phyloP scores from a whole-genome alignment of 768 basidiomycete genomes.

The Pholiota microspora region DNA sequence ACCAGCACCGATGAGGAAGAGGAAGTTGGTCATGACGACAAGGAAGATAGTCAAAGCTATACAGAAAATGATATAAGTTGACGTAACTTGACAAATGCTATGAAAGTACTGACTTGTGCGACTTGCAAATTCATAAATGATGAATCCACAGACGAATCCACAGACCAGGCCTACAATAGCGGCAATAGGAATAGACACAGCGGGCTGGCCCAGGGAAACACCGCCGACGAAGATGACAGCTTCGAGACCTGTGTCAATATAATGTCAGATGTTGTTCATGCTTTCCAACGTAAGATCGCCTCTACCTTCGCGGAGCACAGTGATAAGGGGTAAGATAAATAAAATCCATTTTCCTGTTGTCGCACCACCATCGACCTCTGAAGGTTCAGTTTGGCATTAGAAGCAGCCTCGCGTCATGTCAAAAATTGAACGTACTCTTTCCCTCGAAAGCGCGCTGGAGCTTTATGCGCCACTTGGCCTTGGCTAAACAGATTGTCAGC shows the following conservation, averaged over 20 bases:
- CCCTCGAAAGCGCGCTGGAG: conserved; percentile 74
- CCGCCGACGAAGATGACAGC: conserved; percentile 94
- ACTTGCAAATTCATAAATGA: conserved; percentile 81
- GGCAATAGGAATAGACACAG: conserved; percentile 86
- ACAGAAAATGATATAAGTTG: too few species aligned
- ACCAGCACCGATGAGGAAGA: conserved; percentile 92
- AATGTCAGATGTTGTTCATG: neutral
- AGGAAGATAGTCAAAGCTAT: conserved; percentile 84
- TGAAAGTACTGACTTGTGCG: conserved; percentile 51
- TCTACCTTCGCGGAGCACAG: conserved; percentile 87
- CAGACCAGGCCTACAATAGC: conserved; percentile 81
- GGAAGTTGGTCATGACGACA: conserved; percentile 85
- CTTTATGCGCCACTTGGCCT: conserved; percentile 93
- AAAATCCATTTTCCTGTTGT: conserved; percentile 79
- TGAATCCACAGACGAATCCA: conserved; percentile 69
- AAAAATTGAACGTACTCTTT: conserved; percentile 35
- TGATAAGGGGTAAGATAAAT: conserved; percentile 87
- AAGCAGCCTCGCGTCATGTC: neutral
- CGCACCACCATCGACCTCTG: conserved; percentile 47
- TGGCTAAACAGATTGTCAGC: conserved; percentile 40
- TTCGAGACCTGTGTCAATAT: conserved; percentile 58
- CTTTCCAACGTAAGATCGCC: neutral
- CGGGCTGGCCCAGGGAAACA: conserved; percentile 82
- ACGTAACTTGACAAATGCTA: too few species aligned
- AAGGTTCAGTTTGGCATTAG: neutral